Evolutionary conservation across 352 stramenopile species (phyloP), one percentile per base, ranked within the genome.

Genomic region (Phytophthora kernoviae): DNA sequence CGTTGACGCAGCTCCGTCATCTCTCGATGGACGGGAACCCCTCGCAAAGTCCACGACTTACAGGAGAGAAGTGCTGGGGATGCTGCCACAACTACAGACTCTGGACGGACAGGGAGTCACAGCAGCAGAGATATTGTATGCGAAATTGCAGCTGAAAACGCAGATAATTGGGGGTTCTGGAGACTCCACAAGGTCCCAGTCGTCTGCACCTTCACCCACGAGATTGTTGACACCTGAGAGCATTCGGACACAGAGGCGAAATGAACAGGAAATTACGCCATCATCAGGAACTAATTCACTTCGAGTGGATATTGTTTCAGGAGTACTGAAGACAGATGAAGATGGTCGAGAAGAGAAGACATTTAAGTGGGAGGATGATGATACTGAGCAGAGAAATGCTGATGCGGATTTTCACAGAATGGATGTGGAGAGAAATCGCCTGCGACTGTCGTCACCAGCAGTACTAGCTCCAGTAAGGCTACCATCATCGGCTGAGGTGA

Each of bases 21-120:
- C 69, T 92, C 8, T 59, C 50, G 33, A 56, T 92, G 6, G 56
- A 90, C 61, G 77, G 70, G 4, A 93, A 93, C 14, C 75, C 81
- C 72, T 93, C 21, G 73, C 77, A 0, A n/a, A 40, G 14, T 24
- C 65, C 2, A 12, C 62, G 2, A 66, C 55, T 11, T 90, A 88
- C 45, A 70, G 83, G 0, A 68, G 71, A 6, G 75, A 90, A 15
- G 76, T 86, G 40, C 62, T 90, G 24, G 40, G 53, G 5, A 75
- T 86, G 75, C 66, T 93, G 40, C 81, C 79, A 18, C 69, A 78
- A 15, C 66, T 93, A 15, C 49, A 73, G 43, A 65, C 57, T 5
- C 69, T 93, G 8, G 81, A 93, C 37, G 65, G 61, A 14, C 62
- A 52, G 66, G 58, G 63, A 0, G 42, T 91, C 18, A 84, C 74